These are phyloP conservation scores for Paraphaeosphaeria minitans DNA, from an alignment of 2,329 filamentous ascomycete genomes.

Conservation along the genomic window DNA sequence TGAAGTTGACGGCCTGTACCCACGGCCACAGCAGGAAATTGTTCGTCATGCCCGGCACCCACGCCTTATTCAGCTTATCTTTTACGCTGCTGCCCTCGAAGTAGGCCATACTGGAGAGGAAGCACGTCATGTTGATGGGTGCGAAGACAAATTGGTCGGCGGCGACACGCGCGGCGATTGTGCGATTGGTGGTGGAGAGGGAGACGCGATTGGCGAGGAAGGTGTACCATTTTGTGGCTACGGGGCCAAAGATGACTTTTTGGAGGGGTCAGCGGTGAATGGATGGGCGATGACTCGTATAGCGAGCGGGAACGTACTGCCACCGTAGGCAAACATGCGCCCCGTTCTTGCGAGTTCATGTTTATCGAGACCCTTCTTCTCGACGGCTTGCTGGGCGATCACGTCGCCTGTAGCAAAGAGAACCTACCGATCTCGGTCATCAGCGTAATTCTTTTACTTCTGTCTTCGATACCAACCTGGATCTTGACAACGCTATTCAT, in stretches of 20 bases:
- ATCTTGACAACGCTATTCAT: background rate
- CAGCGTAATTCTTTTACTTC: background rate
- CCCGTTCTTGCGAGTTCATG: conserved; percentile 74
- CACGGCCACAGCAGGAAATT: conserved; percentile 90
- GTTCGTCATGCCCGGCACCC: conserved; percentile 72
- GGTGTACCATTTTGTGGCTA: conserved; percentile 83
- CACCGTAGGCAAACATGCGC: conserved; percentile 81
- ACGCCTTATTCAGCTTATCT: conserved; percentile 75
- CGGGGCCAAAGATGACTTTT: conserved; percentile 80
- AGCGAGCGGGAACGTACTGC: conserved; percentile 58
- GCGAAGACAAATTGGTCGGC: conserved; percentile 82
- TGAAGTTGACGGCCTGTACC: conserved; percentile 87
- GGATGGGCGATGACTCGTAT: background rate
- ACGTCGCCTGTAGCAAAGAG: conserved; percentile 92
- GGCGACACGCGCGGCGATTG: conserved; percentile 77
- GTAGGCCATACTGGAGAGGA: conserved; percentile 82
- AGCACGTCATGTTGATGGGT: conserved; percentile 77
- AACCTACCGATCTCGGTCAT: conserved; percentile 53
- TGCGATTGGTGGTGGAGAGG: conserved; percentile 67
- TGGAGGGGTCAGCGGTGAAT: conserved; percentile 12
- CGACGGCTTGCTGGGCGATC: conserved; percentile 88
- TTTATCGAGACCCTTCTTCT: conserved; percentile 75
- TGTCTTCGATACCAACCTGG: background rate
- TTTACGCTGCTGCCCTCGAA: conserved; percentile 70
- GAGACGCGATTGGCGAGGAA: conserved; percentile 74